Base-by-base conservation (phyloP, 2,329 filamentous ascomycete species). In the Endoconidiophora laricicola region DNA sequence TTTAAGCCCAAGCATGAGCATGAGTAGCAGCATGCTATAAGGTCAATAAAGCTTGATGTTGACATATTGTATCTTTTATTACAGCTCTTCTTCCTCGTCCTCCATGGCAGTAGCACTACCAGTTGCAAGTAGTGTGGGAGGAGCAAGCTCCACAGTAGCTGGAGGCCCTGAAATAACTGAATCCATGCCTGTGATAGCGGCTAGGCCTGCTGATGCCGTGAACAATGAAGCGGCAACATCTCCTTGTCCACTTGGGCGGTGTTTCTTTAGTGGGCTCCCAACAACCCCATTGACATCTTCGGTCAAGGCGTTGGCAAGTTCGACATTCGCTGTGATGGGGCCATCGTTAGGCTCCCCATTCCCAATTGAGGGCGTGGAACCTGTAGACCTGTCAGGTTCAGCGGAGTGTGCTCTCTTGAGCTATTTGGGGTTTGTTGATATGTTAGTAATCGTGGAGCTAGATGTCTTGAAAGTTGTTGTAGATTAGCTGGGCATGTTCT, bases 351-450 rank as follows among this genome's bases (percentile, higher is more conserved):
- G 46, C 33, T 40, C 41, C 6, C 51, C 49, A 43, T 54, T 50
- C 23, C 65, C 57, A n/a, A 65, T 65, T 4, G 68, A 64, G n/a
- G 69, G 65, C 2, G 69, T 68, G 55, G 62, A 61, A 46, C 62
- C 63, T 14, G 60, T 58, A 26, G 47, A 46, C 33, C 43, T 45
- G 18, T 82, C 69, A 9, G 78, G 79, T 46, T 87, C 84, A 38
- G 74, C 76, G 7, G 84, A 88, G 61, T 86, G 83, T 56, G 83
- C 81, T 56, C 84, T 76, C 70, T 90, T 90, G 55, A 90, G 77
- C 84, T 88, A 38, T 24, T 3, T 10, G 20, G 16, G 9, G 18
- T 18, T 1, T n/a, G 5, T 16, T 22, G 5, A 40, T 23, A 26
- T 22, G 44, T 47, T 39, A 47, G 49, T 41, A 24, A 26, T 29